Base-by-base conservation (phyloP, 176 grass and related monocot genomes). In the Metroxylon sagu region DNA sequence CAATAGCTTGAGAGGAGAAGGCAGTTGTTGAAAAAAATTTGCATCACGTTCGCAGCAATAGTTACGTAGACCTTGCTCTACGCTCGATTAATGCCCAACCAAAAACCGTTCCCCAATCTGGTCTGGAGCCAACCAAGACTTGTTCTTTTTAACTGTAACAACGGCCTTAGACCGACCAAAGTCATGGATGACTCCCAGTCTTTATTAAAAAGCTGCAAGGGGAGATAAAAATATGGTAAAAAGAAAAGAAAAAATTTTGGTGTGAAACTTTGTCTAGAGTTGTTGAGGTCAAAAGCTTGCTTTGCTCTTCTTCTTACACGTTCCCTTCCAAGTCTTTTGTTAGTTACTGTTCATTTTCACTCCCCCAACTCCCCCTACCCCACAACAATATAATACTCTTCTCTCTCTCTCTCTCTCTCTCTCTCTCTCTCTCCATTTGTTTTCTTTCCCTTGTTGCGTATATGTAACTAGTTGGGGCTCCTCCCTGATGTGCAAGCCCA, bases 111-210 rank as follows among this genome's bases (percentile, higher is more conserved):
- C 2, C 10, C 35, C 1, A 2, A 43, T 43, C 10, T 14, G 35
- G 35, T 43, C 7, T 14, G 10, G 35, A 2, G 35, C 10, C 35
- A 43, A 43, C 35, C 35, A 2, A 12, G 8, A 12, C 35, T 3
- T 43, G 35, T 10, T 14, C 35, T 77, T 77, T 61, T 49, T n/a
- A 77, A 77, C 74, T 54, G 74, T 77, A 77, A 69, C 61, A 63
- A 77, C 65, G 35, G 61, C 57, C 57, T 7, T n/a, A 60, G 10
- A n/a, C 14, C 14, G 48, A 54, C 66, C 15, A 54, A 31, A 43
- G 66, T 69, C 65, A 56, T 56, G 19, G 17, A 19, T 69, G 17
- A 21, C 49, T 18, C n/a, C 50, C 16, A 3, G 27, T 30, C 7
- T 54, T 31, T 69, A 12, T 19, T 28, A 27, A 15, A 69, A 16